Base-by-base conservation (phyloP, 352 stramenopile species). In the Elongisporangium senticosum region DNA sequence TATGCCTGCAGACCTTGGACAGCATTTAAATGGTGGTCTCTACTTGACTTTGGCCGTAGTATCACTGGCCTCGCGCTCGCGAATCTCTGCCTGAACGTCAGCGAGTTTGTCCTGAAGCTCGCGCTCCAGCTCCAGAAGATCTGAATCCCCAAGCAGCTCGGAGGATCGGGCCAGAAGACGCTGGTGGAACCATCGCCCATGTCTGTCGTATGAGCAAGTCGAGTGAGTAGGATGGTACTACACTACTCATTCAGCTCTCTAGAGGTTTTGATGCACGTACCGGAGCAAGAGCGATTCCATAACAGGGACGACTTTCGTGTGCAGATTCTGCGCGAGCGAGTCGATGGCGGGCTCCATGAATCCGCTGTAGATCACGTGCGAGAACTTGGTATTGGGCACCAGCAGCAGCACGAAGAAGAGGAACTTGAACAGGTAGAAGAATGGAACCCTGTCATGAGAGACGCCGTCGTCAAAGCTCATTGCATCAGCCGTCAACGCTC, bases 351-450 rank as follows among this genome's bases (percentile, higher is more conserved):
- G 77, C 24, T 79, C 68, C 33, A 90, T 75, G 55, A 87, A 83
- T 11, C 80, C 67, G 55, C 87, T 72, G 54, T 82, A 88, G n/a
- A 88, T 62, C 6, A 87, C 53, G 59, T 90, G 80, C 15, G 68
- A 63, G 33, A 90, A 76, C 77, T 90, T 84, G 52, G 77, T 78
- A 56, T 74, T 82, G 40, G 80, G 80, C 39, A 71, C 71, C 48
- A 90, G 62, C 57, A 89, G 51, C 14, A 90, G 63, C 2, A 70
- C 76, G 24, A 88, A 59, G 21, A 88, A 61, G 43, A 68, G 47
- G 51, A 78, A 86, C 64, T 90, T 90, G 78, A 85, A 85, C 19
- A 90, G 58, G 56, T 87, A 90, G 64, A 84, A 90, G 49, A 90
- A 87, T 20, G 80, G 80, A 26, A 90, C 72, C 75, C 75, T 82